Evolutionary conservation across 306 rosid species (phyloP), one percentile per base, ranked within the genome.

Genomic region (Lathyrus tuberosus): DNA sequence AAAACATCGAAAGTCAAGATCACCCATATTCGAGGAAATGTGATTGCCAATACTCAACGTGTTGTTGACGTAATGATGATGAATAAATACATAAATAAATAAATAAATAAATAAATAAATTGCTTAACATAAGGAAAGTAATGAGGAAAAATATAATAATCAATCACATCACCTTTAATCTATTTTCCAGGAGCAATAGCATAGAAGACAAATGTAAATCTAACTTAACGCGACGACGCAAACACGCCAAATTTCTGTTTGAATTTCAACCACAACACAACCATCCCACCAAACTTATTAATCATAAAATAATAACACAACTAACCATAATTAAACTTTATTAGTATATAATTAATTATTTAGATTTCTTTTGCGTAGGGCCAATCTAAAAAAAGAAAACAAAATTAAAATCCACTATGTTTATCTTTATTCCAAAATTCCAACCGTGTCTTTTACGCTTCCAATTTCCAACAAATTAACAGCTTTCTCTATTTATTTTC

Each of bases 381-480:
- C 51, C 64, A 65, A 54, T 49, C 37, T 30, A 26, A 49, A 63
- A 69, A 38, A 22, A 58, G 24, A 4, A 44, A 30, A 12, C n/a
- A n/a, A 16, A 47, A 15, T n/a, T n/a, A 30, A 56, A 33, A 76
- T 78, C 60, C 3, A 24, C 26, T 13, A 38, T 62, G 38, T 66
- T 57, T 66, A 47, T 28, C 82, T 65, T 76, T 72, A 62, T 74
- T 80, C 77, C 70, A 78, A 44, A 44, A 54, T 81, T 70, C 84
- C 62, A 46, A 71, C 64, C 77, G 77, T 84, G 69, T 62, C 54
- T 77, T 62, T 69, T 5, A 78, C 89, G 83, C 75, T 18, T 68
- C 3, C 72, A n/a, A 38, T 44, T 31, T 72, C 67, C 77, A 63
- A 70, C 67, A 31, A 37, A 35, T 13, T 15, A 57, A 78, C 69